Evolutionary conservation across 805 yeast species (phyloP).

Genomic region (Saturnispora serradocipensis): DNA sequence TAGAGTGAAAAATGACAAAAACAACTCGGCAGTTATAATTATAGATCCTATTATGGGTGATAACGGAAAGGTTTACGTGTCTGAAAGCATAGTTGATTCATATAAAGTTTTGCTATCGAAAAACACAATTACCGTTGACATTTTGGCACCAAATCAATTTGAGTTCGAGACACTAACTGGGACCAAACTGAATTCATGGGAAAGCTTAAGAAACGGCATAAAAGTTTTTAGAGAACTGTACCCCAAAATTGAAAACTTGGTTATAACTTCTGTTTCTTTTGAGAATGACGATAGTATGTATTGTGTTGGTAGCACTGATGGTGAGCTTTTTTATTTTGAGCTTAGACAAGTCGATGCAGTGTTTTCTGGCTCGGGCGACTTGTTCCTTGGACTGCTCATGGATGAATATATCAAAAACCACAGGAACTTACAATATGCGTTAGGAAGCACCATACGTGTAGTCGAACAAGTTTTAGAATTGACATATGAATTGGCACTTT

Average conservation of each 20-base stretch:
- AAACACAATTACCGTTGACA: constrained; percentile 26
- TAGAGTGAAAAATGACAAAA: constrained; percentile 13
- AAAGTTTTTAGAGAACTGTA: constrained; percentile 34
- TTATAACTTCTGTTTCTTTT: constrained; percentile 48
- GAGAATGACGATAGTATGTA: constrained; percentile 18
- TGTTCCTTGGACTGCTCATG: constrained; percentile 54
- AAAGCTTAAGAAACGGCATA: constrained; percentile 32
- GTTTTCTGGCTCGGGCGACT: constrained; percentile 70
- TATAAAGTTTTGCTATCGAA: constrained; percentile 41
- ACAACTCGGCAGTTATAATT: constrained; percentile 40
- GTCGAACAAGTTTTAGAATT: constrained; percentile 34
- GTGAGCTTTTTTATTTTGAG: constrained; percentile 27
- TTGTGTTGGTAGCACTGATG: constrained; percentile 35
- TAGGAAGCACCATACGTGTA: constrained; percentile 32
- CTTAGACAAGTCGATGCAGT: constrained; percentile 45
- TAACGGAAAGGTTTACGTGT: constrained; percentile 73
- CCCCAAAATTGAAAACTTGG: constrained; percentile 37
- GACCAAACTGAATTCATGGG: constrained; percentile 31
- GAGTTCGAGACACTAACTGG: constrained; percentile 58
- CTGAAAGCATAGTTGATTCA: constrained; percentile 41
- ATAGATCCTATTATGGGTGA: constrained; percentile 93
- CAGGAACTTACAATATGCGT: constrained; percentile 24
- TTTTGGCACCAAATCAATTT: constrained; percentile 68
- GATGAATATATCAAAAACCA: constrained; percentile 34
- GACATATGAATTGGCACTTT: constrained; percentile 26